phyloP scores from a whole-genome alignment of 192 early-diverging fungal genomes.

The Powellomyces hirtus region DNA sequence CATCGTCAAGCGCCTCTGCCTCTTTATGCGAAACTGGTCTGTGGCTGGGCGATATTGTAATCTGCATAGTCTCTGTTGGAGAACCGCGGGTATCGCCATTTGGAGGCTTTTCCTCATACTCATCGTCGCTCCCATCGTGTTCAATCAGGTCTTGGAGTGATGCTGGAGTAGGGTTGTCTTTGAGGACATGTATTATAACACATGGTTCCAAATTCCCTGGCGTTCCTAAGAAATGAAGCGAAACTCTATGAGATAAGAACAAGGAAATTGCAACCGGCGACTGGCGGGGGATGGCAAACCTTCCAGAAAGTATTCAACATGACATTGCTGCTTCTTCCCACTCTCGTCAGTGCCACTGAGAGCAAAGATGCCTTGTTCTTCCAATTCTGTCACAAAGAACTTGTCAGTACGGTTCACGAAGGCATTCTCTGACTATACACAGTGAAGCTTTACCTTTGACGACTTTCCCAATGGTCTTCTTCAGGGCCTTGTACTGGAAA shows the following conservation, averaged over 20 bases:
- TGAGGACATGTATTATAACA: conserved; percentile 14
- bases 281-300: neutral
- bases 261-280: neutral
- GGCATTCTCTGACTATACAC: neutral
- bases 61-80: too few relatives aligned
- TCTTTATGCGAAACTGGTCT: too few relatives aligned
- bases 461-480: conserved; percentile 27
- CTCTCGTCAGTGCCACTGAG: neutral
- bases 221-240: neutral
- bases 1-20: too few relatives aligned
- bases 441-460: conserved; percentile 13
- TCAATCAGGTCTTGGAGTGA: too few relatives aligned
- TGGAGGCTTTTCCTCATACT: too few relatives aligned
- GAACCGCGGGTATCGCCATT: too few relatives aligned
- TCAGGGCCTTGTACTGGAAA: conserved; percentile 29
- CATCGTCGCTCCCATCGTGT: too few relatives aligned
- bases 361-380: conserved; percentile 21
- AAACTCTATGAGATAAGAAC: neutral
- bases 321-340: conserved; percentile 4
- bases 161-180: too few relatives aligned
- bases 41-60: too few relatives aligned
- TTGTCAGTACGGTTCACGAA: neutral
- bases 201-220: conserved; percentile 25
- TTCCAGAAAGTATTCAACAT: conserved; percentile 27
- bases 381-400: conserved; percentile 13